Evolutionary conservation across 352 stramenopile species (phyloP).

Genomic region (Globisporangium uncinulatum): DNA sequence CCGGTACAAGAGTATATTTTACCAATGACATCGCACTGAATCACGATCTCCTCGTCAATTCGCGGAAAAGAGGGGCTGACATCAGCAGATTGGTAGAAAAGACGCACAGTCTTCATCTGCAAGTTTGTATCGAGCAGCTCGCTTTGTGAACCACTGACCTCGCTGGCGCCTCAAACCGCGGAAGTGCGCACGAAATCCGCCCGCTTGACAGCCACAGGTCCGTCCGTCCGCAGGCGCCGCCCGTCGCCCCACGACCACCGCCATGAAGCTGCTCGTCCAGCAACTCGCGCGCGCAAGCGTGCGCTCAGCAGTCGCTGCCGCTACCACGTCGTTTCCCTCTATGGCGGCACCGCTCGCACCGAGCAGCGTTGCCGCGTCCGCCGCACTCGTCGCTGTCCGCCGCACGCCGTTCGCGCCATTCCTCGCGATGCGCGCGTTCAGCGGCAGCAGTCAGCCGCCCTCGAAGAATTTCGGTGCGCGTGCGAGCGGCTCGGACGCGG

Average conservation of each 20-base stretch:
- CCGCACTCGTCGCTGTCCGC: slow-evolving; percentile 6
- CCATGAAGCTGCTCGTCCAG: slow-evolving; percentile 21
- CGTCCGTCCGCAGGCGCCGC: background rate
- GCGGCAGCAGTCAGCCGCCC: slow-evolving; percentile 16
- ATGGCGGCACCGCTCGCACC: slow-evolving; percentile 7
- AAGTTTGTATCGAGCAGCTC: slow-evolving; percentile 1
- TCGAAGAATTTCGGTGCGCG: slow-evolving; percentile 6
- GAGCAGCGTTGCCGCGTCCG: slow-evolving; percentile 2
- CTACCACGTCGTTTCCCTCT: slow-evolving; percentile 2
- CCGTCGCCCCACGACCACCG: background rate
- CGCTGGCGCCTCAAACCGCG: background rate
- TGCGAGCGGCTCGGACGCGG: no score
- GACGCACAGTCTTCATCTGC: background rate
- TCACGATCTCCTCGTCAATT: background rate
- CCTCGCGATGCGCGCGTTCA: slow-evolving; percentile 24
- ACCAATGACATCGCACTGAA: background rate
- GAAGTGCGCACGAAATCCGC: background rate
- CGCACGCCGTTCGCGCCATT: slow-evolving; percentile 8
- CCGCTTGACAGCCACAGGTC: slow-evolving; percentile 2
- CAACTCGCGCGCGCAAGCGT: slow-evolving; percentile 19
- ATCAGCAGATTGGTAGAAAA: slow-evolving; percentile 2
- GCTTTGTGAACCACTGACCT: slow-evolving; percentile 13
- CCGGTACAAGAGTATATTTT: background rate
- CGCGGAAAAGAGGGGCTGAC: background rate
- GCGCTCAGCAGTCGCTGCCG: slow-evolving; percentile 3